These are phyloP conservation scores for Suhomyces bribrorum DNA, from an alignment of 1,139 yeast genomes.

Conservation along the genomic window DNA sequence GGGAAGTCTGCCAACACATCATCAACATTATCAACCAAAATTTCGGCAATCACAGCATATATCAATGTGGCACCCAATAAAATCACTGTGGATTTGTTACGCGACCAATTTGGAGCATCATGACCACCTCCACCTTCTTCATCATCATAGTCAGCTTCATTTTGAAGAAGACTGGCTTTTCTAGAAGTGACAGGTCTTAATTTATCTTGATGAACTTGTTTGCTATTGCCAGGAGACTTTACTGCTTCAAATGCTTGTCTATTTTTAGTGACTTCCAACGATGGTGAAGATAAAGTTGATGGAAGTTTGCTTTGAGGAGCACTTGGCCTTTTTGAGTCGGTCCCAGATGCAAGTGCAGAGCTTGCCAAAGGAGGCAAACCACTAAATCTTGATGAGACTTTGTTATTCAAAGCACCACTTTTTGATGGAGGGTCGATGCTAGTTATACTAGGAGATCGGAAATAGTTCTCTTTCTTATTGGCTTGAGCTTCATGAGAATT, in stretches of 20 bases:
- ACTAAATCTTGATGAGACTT: slow-evolving; percentile 5
- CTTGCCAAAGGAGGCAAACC: slow-evolving; percentile 15
- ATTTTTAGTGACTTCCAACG: slow-evolving; percentile 23
- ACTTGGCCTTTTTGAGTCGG: slow-evolving; percentile 11
- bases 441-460: slow-evolving; percentile 35
- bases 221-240: slow-evolving; percentile 1
- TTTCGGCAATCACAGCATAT: slow-evolving; percentile 93
- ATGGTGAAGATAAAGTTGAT: slow-evolving; percentile 20
- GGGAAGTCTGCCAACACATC: slow-evolving; percentile 76
- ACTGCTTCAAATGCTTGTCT: slow-evolving; percentile 3
- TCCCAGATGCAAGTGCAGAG: slow-evolving; percentile 1
- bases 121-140: slow-evolving; percentile 65
- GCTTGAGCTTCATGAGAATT: slow-evolving; percentile 37
- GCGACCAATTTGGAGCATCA: slow-evolving; percentile 97
- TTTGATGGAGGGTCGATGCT: slow-evolving; percentile 29
- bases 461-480: slow-evolving; percentile 25
- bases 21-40: slow-evolving; percentile 91
- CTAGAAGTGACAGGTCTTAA: slow-evolving; percentile 10
- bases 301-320: slow-evolving; percentile 7
- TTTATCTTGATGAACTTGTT: slow-evolving; percentile 1
- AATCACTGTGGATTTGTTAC: slow-evolving; percentile 81
- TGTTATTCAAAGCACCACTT: background rate
- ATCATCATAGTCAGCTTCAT: slow-evolving; percentile 25
- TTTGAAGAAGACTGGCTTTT: slow-evolving; percentile 11
- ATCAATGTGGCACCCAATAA: slow-evolving; percentile 79